Base-by-base conservation (phyloP, 129 eudicot genomes). In the Escallonia rubra region DNA sequence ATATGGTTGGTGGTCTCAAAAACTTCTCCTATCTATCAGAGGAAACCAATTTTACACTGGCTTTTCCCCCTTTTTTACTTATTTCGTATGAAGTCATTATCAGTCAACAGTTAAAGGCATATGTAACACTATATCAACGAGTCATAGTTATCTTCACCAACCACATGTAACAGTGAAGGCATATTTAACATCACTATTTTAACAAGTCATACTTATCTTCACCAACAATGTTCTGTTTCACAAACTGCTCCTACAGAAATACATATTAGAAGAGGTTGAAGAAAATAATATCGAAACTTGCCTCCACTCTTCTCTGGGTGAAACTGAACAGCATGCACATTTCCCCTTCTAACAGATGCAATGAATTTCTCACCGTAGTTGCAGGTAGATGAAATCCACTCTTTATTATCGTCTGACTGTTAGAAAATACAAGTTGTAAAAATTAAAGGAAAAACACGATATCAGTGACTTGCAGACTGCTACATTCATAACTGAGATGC, bases 251-350 rank as follows among this genome's bases (percentile, higher is more conserved):
- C 46, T 46, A 39, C 7, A 42, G 16, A 43, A 15, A 40, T 2
- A 48, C 58, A 41, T 44, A 59, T 3, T 13, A 41, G 23, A 39
- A 61, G 11, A 61, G 39, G 49, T 59, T 41, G 16, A n/a, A 11
- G 3, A 41, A 8, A 41, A 41, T 4, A 48, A 7, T 23, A 0
- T 46, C 6, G 9, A 10, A 53, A 71, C 84, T 76, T 77, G 59
- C 99, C 99, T 77, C 99, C 99, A 70, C 99, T 94, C 81, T 94
- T 94, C 76, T 94, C 99, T 2, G 97, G 99, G 78, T 94, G 99
- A 83, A 94, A 94, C 72, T 94, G 99, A 68, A 94, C 97, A 0
- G 97, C 99, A 63, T 94, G 86, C 13, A 89, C 90, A 79, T 89
- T 94, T 68, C 99, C 99, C 74, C 85, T 77, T 61, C 88, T 85